Percentiles rank a stretch among this genome's conserved stretches.
phyloP scores from a whole-genome alignment of 192 early-diverging fungal species.

The Coemansia sp. region DNA sequence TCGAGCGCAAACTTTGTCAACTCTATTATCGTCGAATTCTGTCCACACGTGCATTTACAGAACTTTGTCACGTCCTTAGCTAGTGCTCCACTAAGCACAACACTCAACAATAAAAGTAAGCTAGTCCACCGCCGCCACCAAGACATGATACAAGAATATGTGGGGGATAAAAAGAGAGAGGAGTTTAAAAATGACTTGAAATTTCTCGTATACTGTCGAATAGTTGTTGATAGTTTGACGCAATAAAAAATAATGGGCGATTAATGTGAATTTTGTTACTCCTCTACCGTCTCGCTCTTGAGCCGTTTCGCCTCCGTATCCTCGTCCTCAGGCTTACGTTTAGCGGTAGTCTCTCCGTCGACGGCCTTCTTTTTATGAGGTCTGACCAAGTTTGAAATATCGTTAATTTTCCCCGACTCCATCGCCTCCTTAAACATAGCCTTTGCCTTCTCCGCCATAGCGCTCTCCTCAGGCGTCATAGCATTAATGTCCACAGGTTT shows the following conservation, averaged over 20 bases:
- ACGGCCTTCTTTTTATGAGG: constrained; percentile 21
- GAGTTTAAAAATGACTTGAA: not conserved
- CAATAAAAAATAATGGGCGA: not conserved
- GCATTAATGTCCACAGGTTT: constrained; percentile 24
- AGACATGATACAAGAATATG: not conserved
- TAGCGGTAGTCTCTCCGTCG: constrained; percentile 5
- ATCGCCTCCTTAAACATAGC: constrained; percentile 43
- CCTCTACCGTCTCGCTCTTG: constrained; percentile 6
- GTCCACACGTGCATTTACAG: constrained; percentile 57
- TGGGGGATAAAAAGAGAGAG: not conserved
- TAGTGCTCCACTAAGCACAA: not conserved
- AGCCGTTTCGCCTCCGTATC: constrained; percentile 35
- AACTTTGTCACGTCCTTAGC: constrained; percentile 47
- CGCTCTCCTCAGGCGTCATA: constrained; percentile 25
- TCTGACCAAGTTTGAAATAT: constrained; percentile 39
- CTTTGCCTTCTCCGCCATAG: constrained; percentile 49
- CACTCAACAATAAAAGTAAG: not conserved
- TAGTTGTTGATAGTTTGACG: constrained; percentile 2
- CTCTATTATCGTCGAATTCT: constrained; percentile 54
- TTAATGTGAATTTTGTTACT: not conserved
- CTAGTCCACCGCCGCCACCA: not conserved
- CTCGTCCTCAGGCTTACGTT: constrained; percentile 22
- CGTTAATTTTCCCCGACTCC: constrained; percentile 49
- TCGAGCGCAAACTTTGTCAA: constrained; percentile 46
- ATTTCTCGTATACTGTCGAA: not conserved